Conservation (phyloP, 1,284 basidiomycete genomes). For the Cutaneotrichosporon spelunceum region DNA sequence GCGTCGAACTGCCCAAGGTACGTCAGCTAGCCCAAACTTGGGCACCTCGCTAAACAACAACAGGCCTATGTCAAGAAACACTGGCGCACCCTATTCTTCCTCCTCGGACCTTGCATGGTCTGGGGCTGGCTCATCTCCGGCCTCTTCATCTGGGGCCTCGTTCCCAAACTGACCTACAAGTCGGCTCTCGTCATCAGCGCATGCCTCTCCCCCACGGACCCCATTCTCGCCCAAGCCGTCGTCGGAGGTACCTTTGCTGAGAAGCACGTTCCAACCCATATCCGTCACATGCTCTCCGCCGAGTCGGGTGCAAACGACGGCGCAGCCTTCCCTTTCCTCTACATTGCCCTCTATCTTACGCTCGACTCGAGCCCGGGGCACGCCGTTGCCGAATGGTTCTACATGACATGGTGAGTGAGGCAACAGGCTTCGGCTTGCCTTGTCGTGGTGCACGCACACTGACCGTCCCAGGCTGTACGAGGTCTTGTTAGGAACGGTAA, state of each 20-base stretch:
- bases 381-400: conserved; percentile 65
- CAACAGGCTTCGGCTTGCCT: neutral
- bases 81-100: conserved; percentile 81
- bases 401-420: conserved; percentile 63
- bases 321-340: conserved; percentile 90
- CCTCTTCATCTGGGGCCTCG: conserved; percentile 77
- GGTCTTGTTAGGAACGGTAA: conserved; percentile 71
- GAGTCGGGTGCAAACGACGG: conserved; percentile 93
- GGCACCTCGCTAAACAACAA: conserved; percentile 1
- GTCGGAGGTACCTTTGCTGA: conserved; percentile 98
- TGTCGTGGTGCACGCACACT: neutral
- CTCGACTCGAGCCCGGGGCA: conserved; percentile 64
- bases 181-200: conserved; percentile 85
- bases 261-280: conserved; percentile 94
- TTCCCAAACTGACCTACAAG: conserved; percentile 81
- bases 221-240: conserved; percentile 60
- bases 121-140: conserved; percentile 86
- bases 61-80: conserved; percentile 81
- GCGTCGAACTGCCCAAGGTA: conserved; percentile 85
- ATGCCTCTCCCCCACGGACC: conserved; percentile 94
- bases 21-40: conserved; percentile 10
- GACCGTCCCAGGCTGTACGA: conserved; percentile 59
- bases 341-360: conserved; percentile 84
- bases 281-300: conserved; percentile 86
- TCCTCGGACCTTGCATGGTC: conserved; percentile 82